phyloP scores from a whole-genome alignment of 345 rosid genomes.

The Hirschfeldia incana region DNA sequence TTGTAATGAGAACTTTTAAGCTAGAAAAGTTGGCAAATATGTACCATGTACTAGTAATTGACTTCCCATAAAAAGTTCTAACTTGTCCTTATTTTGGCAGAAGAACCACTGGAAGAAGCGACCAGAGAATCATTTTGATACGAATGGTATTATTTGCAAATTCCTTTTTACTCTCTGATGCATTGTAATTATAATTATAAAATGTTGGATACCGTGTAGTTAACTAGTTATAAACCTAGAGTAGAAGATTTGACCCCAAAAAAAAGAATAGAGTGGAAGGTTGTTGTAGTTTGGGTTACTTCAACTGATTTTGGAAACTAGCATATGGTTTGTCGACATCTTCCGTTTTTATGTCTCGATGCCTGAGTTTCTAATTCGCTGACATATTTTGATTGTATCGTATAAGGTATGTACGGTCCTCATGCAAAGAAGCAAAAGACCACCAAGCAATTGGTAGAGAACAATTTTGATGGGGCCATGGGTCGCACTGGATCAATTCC shows the following conservation, averaged over 20 bases:
- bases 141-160: constrained; percentile 70
- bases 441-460: constrained; percentile 63
- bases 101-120: constrained; percentile 78
- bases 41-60: neutral
- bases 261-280: neutral
- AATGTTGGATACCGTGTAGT: neutral
- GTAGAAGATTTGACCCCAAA: neutral
- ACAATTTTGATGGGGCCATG: constrained; percentile 58
- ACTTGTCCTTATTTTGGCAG: constrained; percentile 48
- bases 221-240: constrained; percentile 17
- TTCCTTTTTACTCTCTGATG: constrained; percentile 11
- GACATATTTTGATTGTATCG: constrained; percentile 34
- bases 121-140: constrained; percentile 72
- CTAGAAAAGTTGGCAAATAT: constrained; percentile 10
- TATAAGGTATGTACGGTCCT: constrained; percentile 70
- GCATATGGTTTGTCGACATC: neutral
- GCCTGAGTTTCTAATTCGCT: constrained; percentile 23
- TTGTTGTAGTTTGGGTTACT: constrained; percentile 13
- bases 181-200: constrained; percentile 13
- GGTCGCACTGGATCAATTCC: constrained; percentile 64
- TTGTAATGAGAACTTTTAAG: constrained; percentile 5
- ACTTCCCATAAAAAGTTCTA: constrained; percentile 16
- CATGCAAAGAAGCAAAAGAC: constrained; percentile 80
- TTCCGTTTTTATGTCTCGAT: neutral
- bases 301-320: constrained; percentile 7